A percentile compares a stretch with the other conserved stretches of the same genome.
Evolutionary conservation across 1,139 yeast species (phyloP).

Genomic region (Diutina scorzettiae): DNA sequence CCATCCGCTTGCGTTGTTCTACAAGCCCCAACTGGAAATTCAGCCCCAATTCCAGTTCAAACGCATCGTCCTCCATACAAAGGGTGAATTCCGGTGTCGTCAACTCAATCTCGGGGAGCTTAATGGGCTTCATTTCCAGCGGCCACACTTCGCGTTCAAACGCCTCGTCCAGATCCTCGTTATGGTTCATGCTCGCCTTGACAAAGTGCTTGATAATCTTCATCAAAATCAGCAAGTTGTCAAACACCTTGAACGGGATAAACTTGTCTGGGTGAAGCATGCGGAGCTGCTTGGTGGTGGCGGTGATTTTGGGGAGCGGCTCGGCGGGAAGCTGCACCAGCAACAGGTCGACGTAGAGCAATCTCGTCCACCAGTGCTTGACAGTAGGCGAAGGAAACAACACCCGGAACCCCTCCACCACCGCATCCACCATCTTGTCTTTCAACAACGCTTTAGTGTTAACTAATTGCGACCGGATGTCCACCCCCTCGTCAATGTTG

Average conservation of each 20-base stretch:
- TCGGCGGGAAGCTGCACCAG: constrained; percentile 12
- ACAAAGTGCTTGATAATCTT: constrained; percentile 46
- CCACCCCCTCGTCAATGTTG: background rate
- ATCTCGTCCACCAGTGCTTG: constrained; percentile 37
- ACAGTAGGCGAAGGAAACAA: constrained; percentile 22
- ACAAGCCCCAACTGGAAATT: constrained; percentile 64
- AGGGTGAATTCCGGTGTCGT: background rate
- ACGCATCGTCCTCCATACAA: constrained; percentile 30
- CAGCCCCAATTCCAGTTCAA: constrained; percentile 67
- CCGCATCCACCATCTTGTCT: constrained; percentile 21
- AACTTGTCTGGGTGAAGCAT: constrained; percentile 40
- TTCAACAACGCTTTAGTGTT: constrained; percentile 22
- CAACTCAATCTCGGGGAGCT: constrained; percentile 38
- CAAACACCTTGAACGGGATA: constrained; percentile 49
- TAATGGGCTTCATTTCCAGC: constrained; percentile 27
- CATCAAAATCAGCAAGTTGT: constrained; percentile 41
- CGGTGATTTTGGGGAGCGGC: constrained; percentile 11
- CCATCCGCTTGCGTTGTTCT: constrained; percentile 60
- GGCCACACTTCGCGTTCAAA: constrained; percentile 7
- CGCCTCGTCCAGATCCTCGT: background rate
- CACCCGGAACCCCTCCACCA: background rate
- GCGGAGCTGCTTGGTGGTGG: constrained; percentile 21
- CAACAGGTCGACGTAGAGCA: constrained; percentile 32
- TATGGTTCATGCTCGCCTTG: constrained; percentile 15
- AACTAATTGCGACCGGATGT: constrained; percentile 3